Base-by-base conservation (phyloP, 352 stramenopile species). In the Phytophthora vignae region DNA sequence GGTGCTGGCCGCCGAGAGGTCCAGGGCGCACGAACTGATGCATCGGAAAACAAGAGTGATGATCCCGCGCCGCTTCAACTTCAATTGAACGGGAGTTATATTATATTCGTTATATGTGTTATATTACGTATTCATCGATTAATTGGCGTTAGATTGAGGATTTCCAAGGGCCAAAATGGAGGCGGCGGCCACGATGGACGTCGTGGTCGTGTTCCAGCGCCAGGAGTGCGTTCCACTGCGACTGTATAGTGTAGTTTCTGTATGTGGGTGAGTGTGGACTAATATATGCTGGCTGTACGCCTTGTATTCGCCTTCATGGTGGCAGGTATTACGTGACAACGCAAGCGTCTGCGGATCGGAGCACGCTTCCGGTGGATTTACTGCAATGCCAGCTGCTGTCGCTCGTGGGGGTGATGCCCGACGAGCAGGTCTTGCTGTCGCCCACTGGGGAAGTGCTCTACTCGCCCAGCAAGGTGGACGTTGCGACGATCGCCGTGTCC, bases 341-440 rank as follows among this genome's bases (percentile, higher is more conserved):
- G 12, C 64, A 72, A 25, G 46, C 49, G 33, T 73, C 74, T 52
- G 29, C 49, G 0, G 55, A 78, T 71, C 71, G 58, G 21, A 67
- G 62, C 31, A 55, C 60, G 25, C 63, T 94, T 38, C 59, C 73
- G 25, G 61, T 90, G 4, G 85, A 92, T 54, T 58, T 94, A 69
- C 64, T 93, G 48, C 87, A 92, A 69, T 90, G 82, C 55, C 85
- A 93, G 58, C 67, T 94, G 19, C 64, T 94, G 38, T 94, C 87
- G 53, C 85, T 94, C 15, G 17, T 88, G 15, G 85, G 82, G 4
- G 55, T 90, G n/a, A 64, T 82, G 11, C 82, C 84, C 0, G 77
- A 90, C 4, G 78, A 90, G 17, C 87, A 94, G 60, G 64, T 82
- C 29, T 69, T 93, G 42, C 52, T 92, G 17, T 90, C 78, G 7